Percentiles rank a stretch among this genome's conserved stretches.
Conservation (phyloP, 495 filamentous ascomycete genomes). For the Penicillium herquei region DNA sequence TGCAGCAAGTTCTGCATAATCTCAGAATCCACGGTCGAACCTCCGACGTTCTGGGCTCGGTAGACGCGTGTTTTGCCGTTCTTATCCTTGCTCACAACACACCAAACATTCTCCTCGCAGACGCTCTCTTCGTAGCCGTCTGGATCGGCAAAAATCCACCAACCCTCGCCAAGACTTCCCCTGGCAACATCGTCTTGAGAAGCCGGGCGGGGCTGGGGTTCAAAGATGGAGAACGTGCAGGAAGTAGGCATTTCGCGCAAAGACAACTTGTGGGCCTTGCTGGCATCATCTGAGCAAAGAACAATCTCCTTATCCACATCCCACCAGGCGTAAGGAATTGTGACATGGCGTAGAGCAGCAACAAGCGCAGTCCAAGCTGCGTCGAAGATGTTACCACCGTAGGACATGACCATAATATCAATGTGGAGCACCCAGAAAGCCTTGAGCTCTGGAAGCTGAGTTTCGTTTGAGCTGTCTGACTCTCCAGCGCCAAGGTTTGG, state of each 20-base stretch:
- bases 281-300: constrained; percentile 63
- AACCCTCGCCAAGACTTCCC: constrained; percentile 36
- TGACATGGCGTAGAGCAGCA: constrained; percentile 76
- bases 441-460: constrained; percentile 54
- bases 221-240: constrained; percentile 72
- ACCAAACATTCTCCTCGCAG: constrained; percentile 68
- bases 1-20: constrained; percentile 55
- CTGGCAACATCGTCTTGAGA: constrained; percentile 43
- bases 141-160: constrained; percentile 81
- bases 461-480: constrained; percentile 38
- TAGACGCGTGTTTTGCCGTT: constrained; percentile 55
- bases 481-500: constrained; percentile 40
- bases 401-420: constrained; percentile 82
- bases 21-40: constrained; percentile 55
- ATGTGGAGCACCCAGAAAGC: constrained; percentile 95
- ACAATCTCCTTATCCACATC: constrained; percentile 77
- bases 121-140: constrained; percentile 87
- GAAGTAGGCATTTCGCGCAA: constrained; percentile 65
- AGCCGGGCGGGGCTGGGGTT: constrained; percentile 22
- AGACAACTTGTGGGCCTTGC: constrained; percentile 48
- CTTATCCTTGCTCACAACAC: constrained; percentile 67
- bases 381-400: constrained; percentile 89
- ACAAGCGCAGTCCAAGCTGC: constrained; percentile 82
- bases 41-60: constrained; percentile 80
- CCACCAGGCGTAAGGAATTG: constrained; percentile 80